Conservation (phyloP, 352 stramenopile species). For the Phytophthora aleatoria region DNA sequence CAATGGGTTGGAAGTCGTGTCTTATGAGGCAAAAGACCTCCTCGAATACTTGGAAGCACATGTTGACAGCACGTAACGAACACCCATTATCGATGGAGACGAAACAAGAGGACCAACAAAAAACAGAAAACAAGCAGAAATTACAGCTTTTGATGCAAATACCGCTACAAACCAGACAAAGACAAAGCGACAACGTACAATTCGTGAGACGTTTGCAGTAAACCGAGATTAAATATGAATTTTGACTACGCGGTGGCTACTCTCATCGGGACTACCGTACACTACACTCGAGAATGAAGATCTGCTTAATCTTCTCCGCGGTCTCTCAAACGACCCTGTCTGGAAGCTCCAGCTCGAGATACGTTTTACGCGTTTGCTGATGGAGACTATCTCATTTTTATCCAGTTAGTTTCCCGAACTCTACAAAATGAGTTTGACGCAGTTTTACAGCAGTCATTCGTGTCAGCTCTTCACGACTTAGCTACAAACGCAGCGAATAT, state of each 20-base stretch:
- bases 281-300: neutral
- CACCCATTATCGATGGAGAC: neutral
- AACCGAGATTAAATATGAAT: neutral
- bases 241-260: neutral
- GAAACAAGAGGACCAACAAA: neutral
- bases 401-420: neutral
- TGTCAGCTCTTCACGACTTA: neutral
- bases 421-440: neutral
- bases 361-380: neutral
- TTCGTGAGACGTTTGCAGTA: neutral
- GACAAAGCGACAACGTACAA: neutral
- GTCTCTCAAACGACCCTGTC: neutral
- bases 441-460: neutral
- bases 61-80: neutral
- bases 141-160: neutral
- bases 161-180: neutral
- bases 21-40: constrained; percentile 3
- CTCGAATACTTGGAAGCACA: constrained; percentile 2
- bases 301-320: neutral
- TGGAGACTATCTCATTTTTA: neutral
- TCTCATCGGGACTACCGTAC: neutral
- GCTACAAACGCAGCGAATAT: neutral
- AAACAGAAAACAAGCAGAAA: neutral
- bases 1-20: neutral
- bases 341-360: neutral